Evolutionary conservation across 345 rosid species (phyloP).

Genomic region (Schrenkiella parvula): DNA sequence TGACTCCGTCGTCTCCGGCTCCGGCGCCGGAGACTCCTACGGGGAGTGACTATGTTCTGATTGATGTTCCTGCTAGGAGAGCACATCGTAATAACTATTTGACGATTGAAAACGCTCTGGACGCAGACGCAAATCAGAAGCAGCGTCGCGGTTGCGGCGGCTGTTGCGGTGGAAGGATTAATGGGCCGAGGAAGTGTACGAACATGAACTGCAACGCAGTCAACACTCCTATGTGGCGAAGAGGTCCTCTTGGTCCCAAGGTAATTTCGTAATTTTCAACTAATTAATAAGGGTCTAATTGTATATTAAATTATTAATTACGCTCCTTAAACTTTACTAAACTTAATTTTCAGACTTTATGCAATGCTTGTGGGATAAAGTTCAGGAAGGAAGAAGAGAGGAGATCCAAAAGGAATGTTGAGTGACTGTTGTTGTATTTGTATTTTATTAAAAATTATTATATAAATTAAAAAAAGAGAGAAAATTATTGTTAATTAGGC

Average conservation of each 20-base stretch:
- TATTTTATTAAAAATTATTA: background rate
- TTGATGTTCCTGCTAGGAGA: slow-evolving; percentile 28
- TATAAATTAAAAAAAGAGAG: background rate
- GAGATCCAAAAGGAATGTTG: background rate
- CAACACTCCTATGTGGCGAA: slow-evolving; percentile 37
- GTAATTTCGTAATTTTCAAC: background rate
- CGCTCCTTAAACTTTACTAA: background rate
- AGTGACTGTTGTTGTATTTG: background rate
- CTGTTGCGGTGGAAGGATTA: background rate
- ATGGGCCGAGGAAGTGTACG: background rate
- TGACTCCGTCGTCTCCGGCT: background rate
- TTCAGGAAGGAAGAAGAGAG: slow-evolving; percentile 25
- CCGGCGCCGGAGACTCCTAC: background rate
- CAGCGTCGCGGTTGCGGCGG: background rate
- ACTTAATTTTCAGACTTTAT: slow-evolving; percentile 9
- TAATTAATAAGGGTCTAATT: background rate
- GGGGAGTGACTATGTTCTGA: slow-evolving; percentile 2
- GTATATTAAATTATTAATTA: background rate
- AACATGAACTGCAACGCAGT: slow-evolving; percentile 18
- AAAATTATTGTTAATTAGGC: background rate
- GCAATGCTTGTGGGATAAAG: slow-evolving; percentile 38
- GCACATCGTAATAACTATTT: background rate
- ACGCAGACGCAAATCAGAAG: background rate
- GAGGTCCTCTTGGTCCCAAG: slow-evolving; percentile 37
- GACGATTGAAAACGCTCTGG: background rate